Evolutionary conservation across 1,284 basidiomycete genomes (phyloP).

Genomic region (Ceratobasidium sp.): DNA sequence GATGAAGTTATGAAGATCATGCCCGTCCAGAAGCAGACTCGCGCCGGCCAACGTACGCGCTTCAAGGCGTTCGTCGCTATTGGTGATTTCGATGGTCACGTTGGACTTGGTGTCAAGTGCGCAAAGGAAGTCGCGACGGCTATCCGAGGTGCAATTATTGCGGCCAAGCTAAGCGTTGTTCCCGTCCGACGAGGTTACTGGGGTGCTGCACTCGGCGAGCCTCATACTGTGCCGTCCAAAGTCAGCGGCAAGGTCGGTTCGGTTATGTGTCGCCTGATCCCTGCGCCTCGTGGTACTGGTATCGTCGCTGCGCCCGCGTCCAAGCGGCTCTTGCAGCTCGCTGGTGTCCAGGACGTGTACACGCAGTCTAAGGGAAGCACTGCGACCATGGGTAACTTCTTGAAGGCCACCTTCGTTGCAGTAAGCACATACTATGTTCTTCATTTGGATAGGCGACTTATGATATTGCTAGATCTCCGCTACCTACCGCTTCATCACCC

Average conservation of each 20-base stretch:
- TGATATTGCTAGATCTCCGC: conserved; percentile 79
- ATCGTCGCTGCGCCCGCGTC: conserved; percentile 98
- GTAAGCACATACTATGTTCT: conserved; percentile 61
- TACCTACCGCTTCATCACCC: conserved; percentile 97
- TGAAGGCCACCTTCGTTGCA: conserved; percentile 98
- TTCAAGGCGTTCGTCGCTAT: conserved; percentile 99
- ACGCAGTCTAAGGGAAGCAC: conserved; percentile 98
- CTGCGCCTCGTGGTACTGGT: conserved; percentile 98
- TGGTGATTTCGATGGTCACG: conserved; percentile 98
- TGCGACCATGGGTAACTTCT: conserved; percentile 99
- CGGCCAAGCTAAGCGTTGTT: conserved; percentile 94
- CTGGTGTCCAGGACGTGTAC: conserved; percentile 95
- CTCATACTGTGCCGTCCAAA: conserved; percentile 99
- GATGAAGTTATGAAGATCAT: conserved; percentile 99
- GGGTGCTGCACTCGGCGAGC: conserved; percentile 98
- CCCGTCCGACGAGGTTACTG: conserved; percentile 99
- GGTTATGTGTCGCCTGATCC: conserved; percentile 99
- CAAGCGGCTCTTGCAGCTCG: conserved; percentile 96
- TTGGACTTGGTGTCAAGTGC: conserved; percentile 99
- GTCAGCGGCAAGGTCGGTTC: conserved; percentile 99
- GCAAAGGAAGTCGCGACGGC: conserved; percentile 99
- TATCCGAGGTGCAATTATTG: conserved; percentile 98
- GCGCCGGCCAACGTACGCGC: conserved; percentile 98
- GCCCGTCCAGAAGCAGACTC: conserved; percentile 99
- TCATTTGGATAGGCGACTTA: conserved; percentile 6